These are phyloP conservation scores for Leccinum variicolor DNA, from an alignment of 768 basidiomycete genomes.

Conservation along the genomic window DNA sequence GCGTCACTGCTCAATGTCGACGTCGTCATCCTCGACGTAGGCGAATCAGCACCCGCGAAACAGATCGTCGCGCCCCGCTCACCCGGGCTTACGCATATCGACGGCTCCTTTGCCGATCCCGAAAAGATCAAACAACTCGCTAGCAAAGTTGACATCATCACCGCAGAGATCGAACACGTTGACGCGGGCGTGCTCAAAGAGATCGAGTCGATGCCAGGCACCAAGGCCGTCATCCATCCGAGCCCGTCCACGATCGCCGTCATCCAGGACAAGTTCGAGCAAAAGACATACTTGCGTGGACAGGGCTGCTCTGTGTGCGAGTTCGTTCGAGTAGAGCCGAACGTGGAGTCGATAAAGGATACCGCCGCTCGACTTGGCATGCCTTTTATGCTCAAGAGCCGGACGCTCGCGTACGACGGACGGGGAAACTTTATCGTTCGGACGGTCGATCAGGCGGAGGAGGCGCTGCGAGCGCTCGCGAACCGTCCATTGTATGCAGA, in stretches of 20 bases:
- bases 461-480: conserved; percentile 51
- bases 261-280: conserved; percentile 77
- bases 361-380: conserved; percentile 65
- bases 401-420: conserved; percentile 96
- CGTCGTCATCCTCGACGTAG: conserved; percentile 81
- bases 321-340: conserved; percentile 58
- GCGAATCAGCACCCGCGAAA: conserved; percentile 82
- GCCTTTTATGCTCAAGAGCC: conserved; percentile 93
- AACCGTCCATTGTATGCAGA: conserved; percentile 87
- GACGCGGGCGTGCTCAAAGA: conserved; percentile 68
- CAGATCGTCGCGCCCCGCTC: conserved; percentile 65
- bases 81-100: conserved; percentile 58
- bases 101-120: conserved; percentile 86
- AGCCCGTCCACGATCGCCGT: conserved; percentile 75
- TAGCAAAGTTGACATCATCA: conserved; percentile 76
- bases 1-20: conserved; percentile 86
- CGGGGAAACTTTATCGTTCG: conserved; percentile 84
- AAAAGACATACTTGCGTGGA: conserved; percentile 56
- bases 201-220: conserved; percentile 26
- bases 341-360: conserved; percentile 46
- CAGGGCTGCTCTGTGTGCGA: conserved; percentile 52
- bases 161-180: conserved; percentile 97
- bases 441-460: conserved; percentile 46
- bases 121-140: conserved; percentile 79
- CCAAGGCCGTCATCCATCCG: conserved; percentile 56